Evolutionary conservation across 2,329 filamentous ascomycete species (phyloP).

Genomic region (Nothopassalora personata): DNA sequence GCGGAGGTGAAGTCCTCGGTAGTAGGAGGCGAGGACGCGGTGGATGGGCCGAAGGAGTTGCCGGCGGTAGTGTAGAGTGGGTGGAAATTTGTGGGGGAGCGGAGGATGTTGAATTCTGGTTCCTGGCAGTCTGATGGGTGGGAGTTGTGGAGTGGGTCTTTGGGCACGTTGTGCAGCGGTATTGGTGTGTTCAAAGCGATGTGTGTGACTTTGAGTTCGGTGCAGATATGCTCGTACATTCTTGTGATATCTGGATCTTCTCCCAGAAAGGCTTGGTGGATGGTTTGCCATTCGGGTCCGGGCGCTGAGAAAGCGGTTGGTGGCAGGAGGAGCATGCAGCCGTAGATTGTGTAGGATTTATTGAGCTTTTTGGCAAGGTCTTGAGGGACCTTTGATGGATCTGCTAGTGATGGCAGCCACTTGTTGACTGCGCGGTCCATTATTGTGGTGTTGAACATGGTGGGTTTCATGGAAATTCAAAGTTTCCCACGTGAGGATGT

Average conservation of each 20-base stretch:
- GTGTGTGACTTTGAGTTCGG: slow-evolving; percentile 47
- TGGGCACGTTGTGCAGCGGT: slow-evolving; percentile 21
- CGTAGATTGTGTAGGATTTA: slow-evolving; percentile 51
- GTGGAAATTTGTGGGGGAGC: slow-evolving; percentile 64
- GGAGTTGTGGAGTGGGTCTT: not conserved
- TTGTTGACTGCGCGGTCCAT: slow-evolving; percentile 17
- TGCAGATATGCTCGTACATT: slow-evolving; percentile 41
- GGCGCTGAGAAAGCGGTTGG: slow-evolving; percentile 39
- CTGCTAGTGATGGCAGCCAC: slow-evolving; percentile 10
- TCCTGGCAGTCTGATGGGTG: slow-evolving; percentile 1
- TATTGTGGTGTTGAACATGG: not conserved
- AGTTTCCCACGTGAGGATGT: too few relatives aligned
- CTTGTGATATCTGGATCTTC: slow-evolving; percentile 7
- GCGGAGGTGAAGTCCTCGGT: slow-evolving; percentile 56
- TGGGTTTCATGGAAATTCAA: not conserved
- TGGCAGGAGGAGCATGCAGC: slow-evolving; percentile 53
- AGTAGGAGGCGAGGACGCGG: slow-evolving; percentile 25
- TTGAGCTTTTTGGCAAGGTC: slow-evolving; percentile 14
- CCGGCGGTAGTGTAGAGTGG: slow-evolving; percentile 59
- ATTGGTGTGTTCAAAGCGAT: slow-evolving; percentile 57
- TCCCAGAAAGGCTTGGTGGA: not conserved
- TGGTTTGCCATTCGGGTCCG: slow-evolving; percentile 14
- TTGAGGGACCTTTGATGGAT: not conserved
- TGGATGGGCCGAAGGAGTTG: slow-evolving; percentile 57
- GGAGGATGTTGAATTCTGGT: slow-evolving; percentile 61